phyloP scores from a whole-genome alignment of 2,329 filamentous ascomycete genomes.

The Rhynchosporium agropyri region DNA sequence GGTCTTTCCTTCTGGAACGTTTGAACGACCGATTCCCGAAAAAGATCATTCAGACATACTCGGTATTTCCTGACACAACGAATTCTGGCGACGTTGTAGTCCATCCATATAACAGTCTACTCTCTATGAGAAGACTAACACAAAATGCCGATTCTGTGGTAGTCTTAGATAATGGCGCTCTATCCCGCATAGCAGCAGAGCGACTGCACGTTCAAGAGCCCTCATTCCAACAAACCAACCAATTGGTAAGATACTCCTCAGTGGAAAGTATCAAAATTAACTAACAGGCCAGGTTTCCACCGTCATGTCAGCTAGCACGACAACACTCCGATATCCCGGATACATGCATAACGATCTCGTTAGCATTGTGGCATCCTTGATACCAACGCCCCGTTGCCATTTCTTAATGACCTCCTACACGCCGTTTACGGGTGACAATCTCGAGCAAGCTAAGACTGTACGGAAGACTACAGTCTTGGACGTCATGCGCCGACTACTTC shows the following conservation, averaged over 20 bases:
- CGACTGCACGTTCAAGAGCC: conserved; percentile 92
- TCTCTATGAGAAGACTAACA: conserved; percentile 86
- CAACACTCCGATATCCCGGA: conserved; percentile 91
- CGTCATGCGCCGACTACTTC: conserved; percentile 92
- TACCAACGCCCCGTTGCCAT: conserved; percentile 94
- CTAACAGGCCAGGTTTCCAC: conserved; percentile 71
- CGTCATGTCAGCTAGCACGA: conserved; percentile 98
- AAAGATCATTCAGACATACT: conserved; percentile 99
- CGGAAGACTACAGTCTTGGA: conserved; percentile 97
- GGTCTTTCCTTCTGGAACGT: conserved; percentile 90
- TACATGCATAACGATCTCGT: conserved; percentile 99
- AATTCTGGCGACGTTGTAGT: conserved; percentile 90
- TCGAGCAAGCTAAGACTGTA: conserved; percentile 96
- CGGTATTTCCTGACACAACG: conserved; percentile 93
- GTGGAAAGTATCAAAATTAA: background rate
- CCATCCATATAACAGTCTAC: conserved; percentile 95
- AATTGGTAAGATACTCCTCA: conserved; percentile 62
- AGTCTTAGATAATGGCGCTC: conserved; percentile 91
- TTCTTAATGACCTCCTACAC: conserved; percentile 99
- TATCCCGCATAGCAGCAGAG: conserved; percentile 92
- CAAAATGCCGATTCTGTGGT: conserved; percentile 98
- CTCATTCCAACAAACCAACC: conserved; percentile 96
- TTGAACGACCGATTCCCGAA: conserved; percentile 98
- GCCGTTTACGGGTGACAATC: conserved; percentile 93
- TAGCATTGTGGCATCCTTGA: conserved; percentile 92